A percentile compares a stretch with the other conserved stretches of the same genome.
phyloP scores from a whole-genome alignment of 768 basidiomycete species.

The Mycena latifolia region DNA sequence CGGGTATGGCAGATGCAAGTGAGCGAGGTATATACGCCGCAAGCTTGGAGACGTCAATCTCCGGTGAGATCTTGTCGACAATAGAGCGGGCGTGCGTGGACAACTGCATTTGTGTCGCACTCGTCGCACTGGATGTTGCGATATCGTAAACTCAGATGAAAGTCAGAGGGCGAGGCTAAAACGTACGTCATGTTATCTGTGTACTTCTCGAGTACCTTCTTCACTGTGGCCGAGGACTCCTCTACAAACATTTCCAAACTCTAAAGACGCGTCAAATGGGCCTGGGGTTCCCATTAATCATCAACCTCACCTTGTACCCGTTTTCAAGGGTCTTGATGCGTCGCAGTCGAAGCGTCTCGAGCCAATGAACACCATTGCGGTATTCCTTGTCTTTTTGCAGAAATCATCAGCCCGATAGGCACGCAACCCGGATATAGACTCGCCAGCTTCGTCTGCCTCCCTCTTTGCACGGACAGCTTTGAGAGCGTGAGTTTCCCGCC shows the following conservation, averaged over 20 bases:
- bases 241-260: conserved; percentile 85
- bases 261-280: conserved; percentile 49
- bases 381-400: conserved; percentile 85
- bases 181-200: conserved; percentile 84
- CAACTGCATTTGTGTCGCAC: conserved; percentile 79
- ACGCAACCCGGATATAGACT: conserved; percentile 34
- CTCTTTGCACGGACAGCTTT: conserved; percentile 86
- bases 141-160: conserved; percentile 1
- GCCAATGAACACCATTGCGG: conserved; percentile 88
- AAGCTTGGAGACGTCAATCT: conserved; percentile 74
- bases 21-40: conserved; percentile 70
- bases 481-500: conserved; percentile 73
- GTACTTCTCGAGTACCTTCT: conserved; percentile 76
- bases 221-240: conserved; percentile 76
- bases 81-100: conserved; percentile 72
- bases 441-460: conserved; percentile 93
- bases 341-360: conserved; percentile 89
- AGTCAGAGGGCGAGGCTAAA: not conserved
- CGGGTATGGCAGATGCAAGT: conserved; percentile 74
- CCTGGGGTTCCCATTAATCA: not conserved
- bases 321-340: conserved; percentile 86
- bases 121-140: conserved; percentile 71
- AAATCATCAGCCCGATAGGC: conserved; percentile 19
- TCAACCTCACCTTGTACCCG: conserved; percentile 77
- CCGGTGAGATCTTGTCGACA: conserved; percentile 76